phyloP scores from a whole-genome alignment of 352 stramenopile species.

The Sclerospora graminicola region DNA sequence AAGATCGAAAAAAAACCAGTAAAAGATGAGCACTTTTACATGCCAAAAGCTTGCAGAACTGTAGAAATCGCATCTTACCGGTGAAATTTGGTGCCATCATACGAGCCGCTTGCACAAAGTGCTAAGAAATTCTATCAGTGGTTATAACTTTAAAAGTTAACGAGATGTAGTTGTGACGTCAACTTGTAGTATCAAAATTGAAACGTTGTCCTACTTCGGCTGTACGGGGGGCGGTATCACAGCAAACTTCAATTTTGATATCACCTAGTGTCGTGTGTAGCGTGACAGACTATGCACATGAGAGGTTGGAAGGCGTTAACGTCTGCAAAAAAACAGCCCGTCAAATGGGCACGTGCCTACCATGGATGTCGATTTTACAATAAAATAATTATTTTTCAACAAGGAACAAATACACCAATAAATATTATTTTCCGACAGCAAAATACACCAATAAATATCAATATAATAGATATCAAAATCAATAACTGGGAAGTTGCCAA shows the following conservation, averaged over 20 bases:
- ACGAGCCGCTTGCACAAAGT: slow-evolving; percentile 86
- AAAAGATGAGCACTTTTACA: background rate
- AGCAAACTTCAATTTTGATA: slow-evolving; percentile 96
- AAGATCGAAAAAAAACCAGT: background rate
- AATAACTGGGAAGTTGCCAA: no score
- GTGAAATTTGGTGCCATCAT: slow-evolving; percentile 88
- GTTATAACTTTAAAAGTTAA: slow-evolving; percentile 1
- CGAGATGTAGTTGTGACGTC: background rate
- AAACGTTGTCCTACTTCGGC: slow-evolving; percentile 42
- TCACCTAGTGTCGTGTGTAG: slow-evolving; percentile 92
- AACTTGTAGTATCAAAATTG: background rate
- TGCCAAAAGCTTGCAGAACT: background rate
- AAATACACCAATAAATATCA: no score
- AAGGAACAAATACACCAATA: no score
- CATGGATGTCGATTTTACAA: no score
- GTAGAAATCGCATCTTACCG: slow-evolving; percentile 31
- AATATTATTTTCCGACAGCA: no score
- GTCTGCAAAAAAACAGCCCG: no score
- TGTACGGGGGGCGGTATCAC: slow-evolving; percentile 87
- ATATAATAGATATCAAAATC: no score
- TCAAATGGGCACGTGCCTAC: no score
- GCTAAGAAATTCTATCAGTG: slow-evolving; percentile 91
- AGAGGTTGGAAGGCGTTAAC: no score
- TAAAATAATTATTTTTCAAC: no score
- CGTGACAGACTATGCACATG: slow-evolving; percentile 73